These are phyloP conservation scores for Orobanche coerulescens DNA, from an alignment of 257 asterid genomes.

Conservation along the genomic window DNA sequence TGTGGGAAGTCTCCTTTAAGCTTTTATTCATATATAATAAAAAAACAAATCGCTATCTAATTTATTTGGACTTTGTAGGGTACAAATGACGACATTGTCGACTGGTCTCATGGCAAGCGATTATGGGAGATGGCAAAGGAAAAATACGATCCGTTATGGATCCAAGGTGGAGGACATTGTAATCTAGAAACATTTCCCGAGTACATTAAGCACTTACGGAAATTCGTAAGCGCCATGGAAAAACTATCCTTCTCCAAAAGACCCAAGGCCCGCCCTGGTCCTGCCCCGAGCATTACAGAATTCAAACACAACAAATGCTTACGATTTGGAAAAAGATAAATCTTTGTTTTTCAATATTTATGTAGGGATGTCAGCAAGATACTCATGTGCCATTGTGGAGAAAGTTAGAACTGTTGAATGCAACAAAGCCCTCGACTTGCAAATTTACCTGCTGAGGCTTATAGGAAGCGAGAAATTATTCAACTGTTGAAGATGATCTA, in stretches of 20 bases:
- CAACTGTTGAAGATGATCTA: conserved; percentile 9
- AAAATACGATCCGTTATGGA: conserved; percentile 93
- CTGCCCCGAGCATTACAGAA: conserved; percentile 37
- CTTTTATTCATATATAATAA: too few relatives aligned
- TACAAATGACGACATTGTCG: conserved; percentile 81
- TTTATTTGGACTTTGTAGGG: conserved; percentile 52
- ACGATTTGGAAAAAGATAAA: conserved; percentile 57
- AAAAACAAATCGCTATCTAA: too few relatives aligned
- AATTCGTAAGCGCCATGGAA: conserved; percentile 80
- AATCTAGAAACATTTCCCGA: conserved; percentile 91
- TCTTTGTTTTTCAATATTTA: not conserved
- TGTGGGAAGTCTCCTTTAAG: too few relatives aligned
- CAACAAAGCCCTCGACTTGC: not conserved
- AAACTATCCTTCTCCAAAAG: conserved; percentile 67
- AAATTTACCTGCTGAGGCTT: conserved; percentile 2
- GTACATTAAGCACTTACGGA: conserved; percentile 76
- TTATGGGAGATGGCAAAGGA: conserved; percentile 93
- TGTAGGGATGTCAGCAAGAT: not conserved
- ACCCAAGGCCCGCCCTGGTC: conserved; percentile 27
- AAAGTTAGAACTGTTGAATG: conserved; percentile 7
- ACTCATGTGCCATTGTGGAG: not conserved
- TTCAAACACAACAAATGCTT: conserved; percentile 71
- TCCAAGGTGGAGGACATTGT: conserved; percentile 97
- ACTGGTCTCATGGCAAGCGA: conserved; percentile 88
- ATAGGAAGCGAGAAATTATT: not conserved